These are phyloP conservation scores for Xerocomus spinulosus DNA, from an alignment of 768 basidiomycete genomes.

Conservation along the genomic window DNA sequence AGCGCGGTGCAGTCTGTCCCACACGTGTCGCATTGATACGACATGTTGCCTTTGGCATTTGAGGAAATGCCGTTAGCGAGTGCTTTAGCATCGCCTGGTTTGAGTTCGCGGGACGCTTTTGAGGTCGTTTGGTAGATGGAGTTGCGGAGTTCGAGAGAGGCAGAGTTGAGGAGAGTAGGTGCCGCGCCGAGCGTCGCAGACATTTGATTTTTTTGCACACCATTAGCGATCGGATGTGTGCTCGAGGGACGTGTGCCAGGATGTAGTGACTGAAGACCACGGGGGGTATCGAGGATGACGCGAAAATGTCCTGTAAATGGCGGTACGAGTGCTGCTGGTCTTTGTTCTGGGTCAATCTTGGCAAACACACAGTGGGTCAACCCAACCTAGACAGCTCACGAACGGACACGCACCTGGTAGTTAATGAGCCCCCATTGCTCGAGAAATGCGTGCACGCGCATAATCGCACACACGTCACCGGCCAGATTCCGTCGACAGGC, in stretches of 20 bases:
- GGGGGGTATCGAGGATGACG: conserved; percentile 93
- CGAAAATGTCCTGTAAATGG: conserved; percentile 99
- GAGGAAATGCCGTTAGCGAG: conserved; percentile 51
- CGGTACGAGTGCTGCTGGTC: conserved; percentile 90
- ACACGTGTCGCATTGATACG: conserved; percentile 88
- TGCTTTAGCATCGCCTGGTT: conserved; percentile 59
- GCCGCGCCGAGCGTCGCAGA: conserved; percentile 8
- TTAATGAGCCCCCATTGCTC: conserved; percentile 99
- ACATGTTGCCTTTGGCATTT: conserved; percentile 45
- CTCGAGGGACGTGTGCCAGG: conserved; percentile 63
- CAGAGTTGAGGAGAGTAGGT: conserved; percentile 34
- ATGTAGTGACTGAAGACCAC: conserved; percentile 91
- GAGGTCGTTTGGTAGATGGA: conserved; percentile 87
- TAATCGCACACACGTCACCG: conserved; percentile 96
- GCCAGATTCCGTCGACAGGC: conserved; percentile 94
- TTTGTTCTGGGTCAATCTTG: conserved; percentile 94
- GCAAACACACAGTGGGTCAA: conserved; percentile 6
- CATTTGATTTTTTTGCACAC: conserved; percentile 37
- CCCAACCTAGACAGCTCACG: background rate
- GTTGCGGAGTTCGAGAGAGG: conserved; percentile 83
- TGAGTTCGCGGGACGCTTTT: conserved; percentile 72
- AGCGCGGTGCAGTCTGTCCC: conserved; percentile 86
- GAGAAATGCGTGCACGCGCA: conserved; percentile 97
- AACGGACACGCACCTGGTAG: conserved; percentile 70
- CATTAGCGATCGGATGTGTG: conserved; percentile 44